Evolutionary conservation across 495 filamentous ascomycete species (phyloP).

Genomic region (Tetracladium setigerum): DNA sequence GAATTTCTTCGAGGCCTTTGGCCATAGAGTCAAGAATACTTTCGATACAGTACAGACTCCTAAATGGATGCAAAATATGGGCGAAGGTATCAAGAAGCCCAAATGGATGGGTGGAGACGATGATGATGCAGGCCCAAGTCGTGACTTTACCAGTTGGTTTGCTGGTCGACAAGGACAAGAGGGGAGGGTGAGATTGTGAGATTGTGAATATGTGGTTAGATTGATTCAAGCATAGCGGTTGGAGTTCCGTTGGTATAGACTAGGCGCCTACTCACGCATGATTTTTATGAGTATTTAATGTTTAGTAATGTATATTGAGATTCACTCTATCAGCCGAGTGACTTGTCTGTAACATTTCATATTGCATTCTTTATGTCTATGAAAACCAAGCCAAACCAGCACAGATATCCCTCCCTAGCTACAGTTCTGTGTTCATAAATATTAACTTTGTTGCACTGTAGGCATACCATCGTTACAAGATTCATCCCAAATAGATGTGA

Average conservation of each 20-base stretch:
- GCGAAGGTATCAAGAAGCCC: constrained; percentile 60
- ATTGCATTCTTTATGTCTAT: no score
- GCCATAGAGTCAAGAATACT: constrained; percentile 83
- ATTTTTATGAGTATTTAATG: constrained; percentile 2
- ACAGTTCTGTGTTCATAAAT: no score
- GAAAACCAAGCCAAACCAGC: no score
- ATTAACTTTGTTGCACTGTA: no score
- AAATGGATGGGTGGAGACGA: constrained; percentile 73
- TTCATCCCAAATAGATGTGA: no score
- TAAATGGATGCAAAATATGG: constrained; percentile 65
- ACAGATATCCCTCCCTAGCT: no score
- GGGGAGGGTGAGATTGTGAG: constrained; percentile 19
- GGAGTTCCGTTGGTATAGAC: constrained; percentile 15
- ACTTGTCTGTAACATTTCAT: no score
- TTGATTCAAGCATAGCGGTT: constrained; percentile 14
- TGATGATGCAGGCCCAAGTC: constrained; percentile 17
- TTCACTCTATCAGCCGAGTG: no score
- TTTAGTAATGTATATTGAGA: neutral
- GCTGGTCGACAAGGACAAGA: constrained; percentile 18
- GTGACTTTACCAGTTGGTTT: constrained; percentile 23
- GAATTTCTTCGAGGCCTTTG: constrained; percentile 73
- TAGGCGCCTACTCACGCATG: constrained; percentile 8
- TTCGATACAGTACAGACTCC: constrained; percentile 79
- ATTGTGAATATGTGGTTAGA: neutral
- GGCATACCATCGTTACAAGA: no score